These are phyloP conservation scores for Kalanchoe fedtschenkoi DNA, from an alignment of 164 flowering plant genomes.

Conservation along the genomic window DNA sequence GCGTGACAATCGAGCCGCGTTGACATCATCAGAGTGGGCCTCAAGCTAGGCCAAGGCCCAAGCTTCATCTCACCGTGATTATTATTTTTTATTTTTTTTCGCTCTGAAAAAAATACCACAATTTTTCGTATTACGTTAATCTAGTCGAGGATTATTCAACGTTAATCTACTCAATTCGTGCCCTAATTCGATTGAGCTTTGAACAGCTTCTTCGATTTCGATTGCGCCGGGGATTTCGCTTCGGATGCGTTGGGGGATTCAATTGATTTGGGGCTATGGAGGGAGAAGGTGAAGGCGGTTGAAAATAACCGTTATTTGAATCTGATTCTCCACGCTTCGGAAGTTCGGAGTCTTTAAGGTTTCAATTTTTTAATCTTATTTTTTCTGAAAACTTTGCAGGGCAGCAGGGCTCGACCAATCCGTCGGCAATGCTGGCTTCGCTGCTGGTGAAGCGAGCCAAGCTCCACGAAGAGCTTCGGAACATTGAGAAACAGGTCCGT, in stretches of 20 bases:
- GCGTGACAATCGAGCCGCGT: background rate
- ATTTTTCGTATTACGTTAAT: no score
- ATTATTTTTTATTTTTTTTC: no score
- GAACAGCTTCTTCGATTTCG: background rate
- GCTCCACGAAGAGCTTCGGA: constrained; percentile 78
- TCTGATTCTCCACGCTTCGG: background rate
- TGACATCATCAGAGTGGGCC: background rate
- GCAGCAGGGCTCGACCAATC: constrained; percentile 47
- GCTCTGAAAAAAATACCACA: no score
- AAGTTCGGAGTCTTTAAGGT: background rate
- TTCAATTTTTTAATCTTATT: background rate
- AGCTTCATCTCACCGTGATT: no score
- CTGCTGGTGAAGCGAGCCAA: constrained; percentile 64
- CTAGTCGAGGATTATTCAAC: background rate
- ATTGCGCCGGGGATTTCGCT: background rate
- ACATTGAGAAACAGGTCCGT: constrained; percentile 69
- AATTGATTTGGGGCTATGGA: constrained; percentile 26
- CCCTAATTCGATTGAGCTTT: background rate
- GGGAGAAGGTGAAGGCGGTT: constrained; percentile 27
- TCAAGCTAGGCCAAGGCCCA: no score
- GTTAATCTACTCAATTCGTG: background rate
- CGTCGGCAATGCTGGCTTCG: constrained; percentile 58
- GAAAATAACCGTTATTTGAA: constrained; percentile 1
- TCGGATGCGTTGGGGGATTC: background rate
- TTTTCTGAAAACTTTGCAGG: constrained; percentile 22